Conservation (phyloP, 2,329 filamentous ascomycete species). For the Cytospora piceicola region DNA sequence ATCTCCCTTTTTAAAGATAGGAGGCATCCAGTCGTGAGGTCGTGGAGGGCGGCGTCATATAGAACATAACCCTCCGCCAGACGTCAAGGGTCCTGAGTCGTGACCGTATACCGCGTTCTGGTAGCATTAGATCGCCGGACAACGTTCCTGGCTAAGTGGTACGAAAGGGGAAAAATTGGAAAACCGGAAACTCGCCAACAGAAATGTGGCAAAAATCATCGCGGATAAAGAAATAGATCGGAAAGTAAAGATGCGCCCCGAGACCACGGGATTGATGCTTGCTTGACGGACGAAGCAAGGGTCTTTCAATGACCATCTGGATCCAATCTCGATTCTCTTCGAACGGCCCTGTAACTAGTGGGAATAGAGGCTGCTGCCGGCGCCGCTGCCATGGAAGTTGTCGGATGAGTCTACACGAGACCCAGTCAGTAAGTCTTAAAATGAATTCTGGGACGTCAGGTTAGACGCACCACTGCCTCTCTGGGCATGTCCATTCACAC, state of each 20-base stretch:
- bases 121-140: conserved; percentile 24
- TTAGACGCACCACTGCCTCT: conserved; percentile 58
- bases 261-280: conserved; percentile 21
- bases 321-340: conserved; percentile 11
- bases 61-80: conserved; percentile 15
- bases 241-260: conserved; percentile 25
- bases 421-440: conserved; percentile 30
- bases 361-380: conserved; percentile 29
- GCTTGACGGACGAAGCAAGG: conserved; percentile 14
- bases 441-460: conserved; percentile 29
- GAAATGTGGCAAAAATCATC: conserved; percentile 15
- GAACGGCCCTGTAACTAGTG: conserved; percentile 23
- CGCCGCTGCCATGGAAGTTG: conserved; percentile 29
- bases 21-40: conserved; percentile 29
- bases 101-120: conserved; percentile 25
- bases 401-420: conserved; percentile 31
- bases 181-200: conserved; percentile 14
- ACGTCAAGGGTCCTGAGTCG: conserved; percentile 23
- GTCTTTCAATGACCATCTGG: conserved; percentile 18
- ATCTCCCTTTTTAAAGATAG: conserved; percentile 9
- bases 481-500: conserved; percentile 64
- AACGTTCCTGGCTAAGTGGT: conserved; percentile 4
- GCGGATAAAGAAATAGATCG: conserved; percentile 17
- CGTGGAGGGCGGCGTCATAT: conserved; percentile 23
- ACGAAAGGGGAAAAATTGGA: conserved; percentile 21